Base-by-base conservation (phyloP, 345 rosid genomes). In the Ceriops tagal region DNA sequence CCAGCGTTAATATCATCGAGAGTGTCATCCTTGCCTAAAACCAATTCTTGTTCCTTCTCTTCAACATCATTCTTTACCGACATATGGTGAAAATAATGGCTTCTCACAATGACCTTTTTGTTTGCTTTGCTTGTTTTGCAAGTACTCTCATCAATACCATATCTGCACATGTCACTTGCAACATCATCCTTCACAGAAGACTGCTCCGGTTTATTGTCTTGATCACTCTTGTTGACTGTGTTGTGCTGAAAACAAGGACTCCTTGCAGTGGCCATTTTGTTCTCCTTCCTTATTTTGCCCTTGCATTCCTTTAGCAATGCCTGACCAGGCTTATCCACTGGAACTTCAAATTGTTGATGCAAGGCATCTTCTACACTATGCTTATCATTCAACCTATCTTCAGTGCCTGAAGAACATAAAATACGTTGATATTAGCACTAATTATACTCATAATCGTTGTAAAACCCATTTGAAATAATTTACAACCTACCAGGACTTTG, bases 161-260 rank as follows among this genome's bases (percentile, higher is more conserved):
- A 49, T 19, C 55, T 51, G 16, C 31, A 27, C 8, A 62, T 35
- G 60, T 68, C 70, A 59, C 52, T 62, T 57, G 75, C 52, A 63
- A 69, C 51, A 82, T 61, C 69, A 69, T 68, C 72, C 64, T 71
- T 78, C 70, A 61, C 72, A 35, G 34, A 70, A 59, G 61, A 52
- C 34, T 31, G 79, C 63, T 76, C 86, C 49, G 73, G 77, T 74
- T 76, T 68, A 62, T 73, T 68, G 43, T 72, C 83, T 71, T 61
- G 70, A 64, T 75, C 69, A 73, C 57, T 83, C 76, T 70, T 73
- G 35, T 65, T 71, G 27, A 6, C 79, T 73, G 85, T 80, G 76
- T 89, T 87, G 55, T 78, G 82, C 79, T 81, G 83, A 57, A 88
- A 89, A 77, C 81, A 93, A 34, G 83, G 73, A 84, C 97, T 89